phyloP scores from a whole-genome alignment of 2,329 filamentous ascomycete genomes.

The Paecilomyces fulvus region DNA sequence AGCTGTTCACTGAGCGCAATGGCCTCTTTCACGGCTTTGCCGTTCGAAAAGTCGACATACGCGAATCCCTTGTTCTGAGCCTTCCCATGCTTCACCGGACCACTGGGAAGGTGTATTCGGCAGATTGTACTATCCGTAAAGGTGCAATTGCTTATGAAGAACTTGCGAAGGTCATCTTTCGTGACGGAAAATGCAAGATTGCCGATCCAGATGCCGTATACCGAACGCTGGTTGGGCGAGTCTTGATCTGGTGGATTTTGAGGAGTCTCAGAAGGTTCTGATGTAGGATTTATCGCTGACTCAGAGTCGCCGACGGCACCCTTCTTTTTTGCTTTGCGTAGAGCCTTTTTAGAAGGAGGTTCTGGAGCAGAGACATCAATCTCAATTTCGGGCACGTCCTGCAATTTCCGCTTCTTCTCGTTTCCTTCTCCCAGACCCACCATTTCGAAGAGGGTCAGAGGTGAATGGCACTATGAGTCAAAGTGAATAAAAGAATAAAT shows the following conservation, averaged over 20 bases:
- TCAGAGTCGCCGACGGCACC: conserved; percentile 1
- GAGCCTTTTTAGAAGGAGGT: conserved; percentile 87
- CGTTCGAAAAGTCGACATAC: conserved; percentile 79
- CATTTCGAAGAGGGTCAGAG: conserved; percentile 15
- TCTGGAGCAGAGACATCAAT: conserved; percentile 86
- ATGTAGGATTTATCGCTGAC: conserved; percentile 1
- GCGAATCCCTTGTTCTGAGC: conserved; percentile 85
- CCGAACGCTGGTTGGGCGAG: conserved; percentile 51
- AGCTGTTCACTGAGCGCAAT: conserved; percentile 80
- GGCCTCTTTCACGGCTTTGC: conserved; percentile 63
- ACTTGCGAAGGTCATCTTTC: conserved; percentile 64
- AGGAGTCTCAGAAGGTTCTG: conserved; percentile 1
- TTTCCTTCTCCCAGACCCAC: conserved; percentile 16
- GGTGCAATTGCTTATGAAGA: conserved; percentile 64
- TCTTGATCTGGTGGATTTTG: conserved; percentile 12
- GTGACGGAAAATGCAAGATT: conserved; percentile 83
- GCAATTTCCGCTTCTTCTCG: conserved; percentile 63
- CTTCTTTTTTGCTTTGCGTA: conserved; percentile 77
- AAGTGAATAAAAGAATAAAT: neutral
- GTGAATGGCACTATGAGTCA: neutral
- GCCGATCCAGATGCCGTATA: conserved; percentile 89
- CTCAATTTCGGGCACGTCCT: conserved; percentile 58
- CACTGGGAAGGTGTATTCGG: conserved; percentile 68
- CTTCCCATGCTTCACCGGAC: conserved; percentile 44
- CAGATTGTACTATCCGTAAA: conserved; percentile 67